These are phyloP conservation scores for Kluyveromyces aestuarii DNA, from an alignment of 805 yeast species.

Conservation along the genomic window DNA sequence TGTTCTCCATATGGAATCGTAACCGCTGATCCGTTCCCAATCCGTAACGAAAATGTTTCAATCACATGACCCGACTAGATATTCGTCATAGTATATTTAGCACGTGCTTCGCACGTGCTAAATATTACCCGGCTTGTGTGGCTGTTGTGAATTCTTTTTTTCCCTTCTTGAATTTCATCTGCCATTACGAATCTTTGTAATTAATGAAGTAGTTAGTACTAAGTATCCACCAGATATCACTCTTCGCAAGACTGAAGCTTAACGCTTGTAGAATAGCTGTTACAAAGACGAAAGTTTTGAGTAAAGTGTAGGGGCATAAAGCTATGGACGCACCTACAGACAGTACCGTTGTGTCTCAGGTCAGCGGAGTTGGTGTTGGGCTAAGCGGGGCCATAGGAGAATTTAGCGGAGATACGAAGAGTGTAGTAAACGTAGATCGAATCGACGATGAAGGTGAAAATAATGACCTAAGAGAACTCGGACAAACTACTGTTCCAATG, in stretches of 20 bases:
- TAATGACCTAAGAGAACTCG: not conserved
- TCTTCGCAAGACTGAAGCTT: not conserved
- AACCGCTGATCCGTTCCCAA: too few relatives aligned
- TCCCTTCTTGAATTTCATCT: not conserved
- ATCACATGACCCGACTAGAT: slow-evolving; percentile 5
- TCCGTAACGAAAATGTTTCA: too few relatives aligned
- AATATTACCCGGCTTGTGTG: not conserved
- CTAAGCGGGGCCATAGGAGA: not conserved
- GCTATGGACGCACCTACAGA: not conserved
- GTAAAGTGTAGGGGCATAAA: not conserved
- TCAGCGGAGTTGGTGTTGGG: not conserved
- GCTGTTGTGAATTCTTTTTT: not conserved
- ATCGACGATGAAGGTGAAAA: not conserved
- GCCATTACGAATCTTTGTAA: not conserved
- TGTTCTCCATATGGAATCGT: too few relatives aligned
- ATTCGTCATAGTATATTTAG: not conserved
- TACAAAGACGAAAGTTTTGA: not conserved
- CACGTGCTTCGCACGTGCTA: not conserved
- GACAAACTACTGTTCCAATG: not conserved
- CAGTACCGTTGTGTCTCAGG: not conserved
- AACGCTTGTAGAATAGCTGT: not conserved
- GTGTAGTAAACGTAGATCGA: not conserved
- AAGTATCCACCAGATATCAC: too few relatives aligned
- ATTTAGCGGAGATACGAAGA: not conserved
- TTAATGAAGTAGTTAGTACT: not conserved